phyloP scores from a whole-genome alignment of 1,284 basidiomycete species.

The Puccinia hordei region DNA sequence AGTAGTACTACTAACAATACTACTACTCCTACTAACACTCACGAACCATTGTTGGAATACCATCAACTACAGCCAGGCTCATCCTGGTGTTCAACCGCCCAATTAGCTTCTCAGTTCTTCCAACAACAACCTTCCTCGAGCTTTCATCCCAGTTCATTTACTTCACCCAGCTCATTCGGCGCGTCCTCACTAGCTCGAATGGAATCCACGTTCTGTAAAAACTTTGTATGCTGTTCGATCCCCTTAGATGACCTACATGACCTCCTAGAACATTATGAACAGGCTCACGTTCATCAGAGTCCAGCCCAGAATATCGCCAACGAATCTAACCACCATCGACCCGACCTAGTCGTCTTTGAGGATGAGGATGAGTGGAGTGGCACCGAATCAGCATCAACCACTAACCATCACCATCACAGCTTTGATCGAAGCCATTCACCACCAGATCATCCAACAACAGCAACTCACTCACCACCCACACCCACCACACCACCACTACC shows the following conservation, averaged over 20 bases:
- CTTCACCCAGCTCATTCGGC: slow-evolving; percentile 36
- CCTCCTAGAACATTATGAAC: slow-evolving; percentile 40
- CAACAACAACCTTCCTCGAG: slow-evolving; percentile 11
- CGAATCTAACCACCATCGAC: background rate
- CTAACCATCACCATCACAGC: background rate
- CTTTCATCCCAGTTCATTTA: slow-evolving; percentile 38
- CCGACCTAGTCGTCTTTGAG: slow-evolving; percentile 35
- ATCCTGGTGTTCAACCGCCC: slow-evolving; percentile 15
- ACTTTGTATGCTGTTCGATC: slow-evolving; percentile 47
- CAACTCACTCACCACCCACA: background rate
- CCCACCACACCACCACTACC: background rate
- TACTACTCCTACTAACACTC: no score
- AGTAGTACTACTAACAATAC: no score
- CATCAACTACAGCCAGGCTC: background rate
- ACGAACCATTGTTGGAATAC: slow-evolving; percentile 15
- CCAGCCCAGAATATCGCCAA: background rate
- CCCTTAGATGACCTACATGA: slow-evolving; percentile 33
- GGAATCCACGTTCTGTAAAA: slow-evolving; percentile 47
- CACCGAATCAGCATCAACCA: slow-evolving; percentile 20
- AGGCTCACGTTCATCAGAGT: slow-evolving; percentile 30
- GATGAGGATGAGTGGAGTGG: slow-evolving; percentile 49
- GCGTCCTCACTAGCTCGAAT: slow-evolving; percentile 34
- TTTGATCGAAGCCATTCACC: slow-evolving; percentile 9
- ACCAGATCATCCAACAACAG: background rate
- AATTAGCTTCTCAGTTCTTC: slow-evolving; percentile 24